These are phyloP conservation scores for Westerdykella ornata DNA, from an alignment of 2,329 filamentous ascomycete species.

Conservation along the genomic window DNA sequence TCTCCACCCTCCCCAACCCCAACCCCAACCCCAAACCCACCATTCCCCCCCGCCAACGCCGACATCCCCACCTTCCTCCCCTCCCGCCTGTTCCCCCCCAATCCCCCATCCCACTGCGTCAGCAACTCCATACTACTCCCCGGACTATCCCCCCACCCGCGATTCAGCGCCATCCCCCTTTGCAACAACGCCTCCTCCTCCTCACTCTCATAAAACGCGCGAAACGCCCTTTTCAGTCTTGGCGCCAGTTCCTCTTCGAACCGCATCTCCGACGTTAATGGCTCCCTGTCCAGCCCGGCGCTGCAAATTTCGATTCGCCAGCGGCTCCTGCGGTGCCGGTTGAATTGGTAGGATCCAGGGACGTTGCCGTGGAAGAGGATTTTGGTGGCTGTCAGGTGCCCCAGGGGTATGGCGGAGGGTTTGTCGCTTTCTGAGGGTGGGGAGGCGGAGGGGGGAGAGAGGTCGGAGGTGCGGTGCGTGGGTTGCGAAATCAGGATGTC, in stretches of 20 bases:
- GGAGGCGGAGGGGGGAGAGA: slow-evolving; percentile 38
- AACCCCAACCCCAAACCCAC: no score
- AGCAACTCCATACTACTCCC: slow-evolving; percentile 72
- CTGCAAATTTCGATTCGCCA: slow-evolving; percentile 63
- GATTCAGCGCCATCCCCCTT: slow-evolving; percentile 73
- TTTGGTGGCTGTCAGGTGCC: slow-evolving; percentile 79
- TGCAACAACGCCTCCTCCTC: slow-evolving; percentile 50
- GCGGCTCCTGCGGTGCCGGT: slow-evolving; percentile 80
- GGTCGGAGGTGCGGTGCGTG: slow-evolving; percentile 44
- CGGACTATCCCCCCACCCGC: slow-evolving; percentile 86
- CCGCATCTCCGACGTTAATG: slow-evolving; percentile 34
- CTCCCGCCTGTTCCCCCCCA: slow-evolving; percentile 16
- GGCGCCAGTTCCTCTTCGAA: slow-evolving; percentile 66
- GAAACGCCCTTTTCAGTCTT: slow-evolving; percentile 63
- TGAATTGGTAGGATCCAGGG: slow-evolving; percentile 93
- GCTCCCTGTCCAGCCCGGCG: background rate
- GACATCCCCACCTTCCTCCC: slow-evolving; percentile 22
- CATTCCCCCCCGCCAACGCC: slow-evolving; percentile 26
- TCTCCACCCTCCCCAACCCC: no score
- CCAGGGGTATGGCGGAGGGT: slow-evolving; percentile 34
- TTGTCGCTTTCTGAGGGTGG: slow-evolving; percentile 53
- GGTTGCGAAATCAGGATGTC: slow-evolving; percentile 85
- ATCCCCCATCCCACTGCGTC: slow-evolving; percentile 62
- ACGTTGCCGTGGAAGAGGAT: slow-evolving; percentile 92
- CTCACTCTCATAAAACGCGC: slow-evolving; percentile 53